Conservation (phyloP, 1,139 yeast genomes). For the Pichia sp. region DNA sequence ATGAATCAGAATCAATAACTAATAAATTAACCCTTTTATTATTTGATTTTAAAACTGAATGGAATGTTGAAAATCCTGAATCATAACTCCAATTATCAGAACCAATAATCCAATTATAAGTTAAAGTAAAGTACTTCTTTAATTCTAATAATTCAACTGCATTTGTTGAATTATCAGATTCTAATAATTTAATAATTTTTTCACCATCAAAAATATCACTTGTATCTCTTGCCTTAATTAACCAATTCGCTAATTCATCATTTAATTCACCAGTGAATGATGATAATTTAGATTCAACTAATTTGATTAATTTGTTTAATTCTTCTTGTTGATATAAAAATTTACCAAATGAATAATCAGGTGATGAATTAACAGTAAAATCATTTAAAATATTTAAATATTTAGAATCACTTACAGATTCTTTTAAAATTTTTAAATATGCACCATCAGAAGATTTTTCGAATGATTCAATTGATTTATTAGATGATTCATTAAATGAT, state of each 20-base stretch:
- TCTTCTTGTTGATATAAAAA: constrained; percentile 54
- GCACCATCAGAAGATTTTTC: constrained; percentile 59
- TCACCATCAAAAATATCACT: constrained; percentile 24
- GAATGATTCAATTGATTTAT: constrained; percentile 32
- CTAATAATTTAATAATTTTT: constrained; percentile 33
- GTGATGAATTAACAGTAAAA: constrained; percentile 51
- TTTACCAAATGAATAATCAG: constrained; percentile 85
- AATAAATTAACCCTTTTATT: constrained; percentile 71
- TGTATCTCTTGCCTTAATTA: constrained; percentile 37
- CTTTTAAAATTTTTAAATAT: constrained; percentile 67
- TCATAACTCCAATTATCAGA: constrained; percentile 96
- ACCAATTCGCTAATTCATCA: constrained; percentile 65
- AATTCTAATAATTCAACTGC: constrained; percentile 43
- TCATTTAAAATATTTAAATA: constrained; percentile 43
- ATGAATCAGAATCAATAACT: constrained; percentile 89
- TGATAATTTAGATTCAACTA: constrained; percentile 45
- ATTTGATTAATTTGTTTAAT: constrained; percentile 39
- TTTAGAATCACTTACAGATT: constrained; percentile 40
- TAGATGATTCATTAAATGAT: constrained; percentile 16
- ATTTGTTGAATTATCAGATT: constrained; percentile 17
- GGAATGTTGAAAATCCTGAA: constrained; percentile 87
- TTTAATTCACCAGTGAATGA: constrained; percentile 36
- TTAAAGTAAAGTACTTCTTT: constrained; percentile 39
- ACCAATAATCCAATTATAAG: constrained; percentile 79
- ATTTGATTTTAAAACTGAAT: constrained; percentile 70